Conservation (phyloP, 176 grass and related monocot genomes). For the Lolium perenne region DNA sequence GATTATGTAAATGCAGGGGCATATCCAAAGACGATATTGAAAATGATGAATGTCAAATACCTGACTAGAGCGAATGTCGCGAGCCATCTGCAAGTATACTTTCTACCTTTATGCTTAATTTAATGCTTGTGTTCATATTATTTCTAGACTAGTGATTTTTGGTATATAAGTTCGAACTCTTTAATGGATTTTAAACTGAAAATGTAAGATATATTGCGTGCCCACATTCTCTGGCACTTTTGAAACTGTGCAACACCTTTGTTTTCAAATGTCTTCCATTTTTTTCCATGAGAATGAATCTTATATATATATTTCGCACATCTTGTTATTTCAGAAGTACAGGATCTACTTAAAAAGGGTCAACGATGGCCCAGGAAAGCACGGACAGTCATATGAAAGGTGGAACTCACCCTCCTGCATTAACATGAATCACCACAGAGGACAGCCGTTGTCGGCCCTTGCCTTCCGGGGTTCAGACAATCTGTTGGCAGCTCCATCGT, state of each 20-base stretch:
- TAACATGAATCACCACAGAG: constrained; percentile 17
- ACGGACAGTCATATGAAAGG: constrained; percentile 10
- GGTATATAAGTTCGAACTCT: background rate
- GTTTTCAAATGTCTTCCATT: background rate
- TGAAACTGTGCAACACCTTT: background rate
- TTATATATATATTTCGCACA: background rate
- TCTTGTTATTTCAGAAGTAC: constrained; percentile 71
- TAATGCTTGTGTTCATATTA: background rate
- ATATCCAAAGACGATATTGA: background rate
- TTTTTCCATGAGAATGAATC: constrained; percentile 38
- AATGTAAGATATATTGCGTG: background rate
- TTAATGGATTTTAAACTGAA: background rate
- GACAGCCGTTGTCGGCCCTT: background rate
- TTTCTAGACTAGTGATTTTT: background rate
- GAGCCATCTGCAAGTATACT: constrained; percentile 5
- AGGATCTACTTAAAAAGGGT: constrained; percentile 54
- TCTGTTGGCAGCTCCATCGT: background rate
- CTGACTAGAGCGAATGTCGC: background rate
- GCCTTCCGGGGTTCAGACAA: background rate
- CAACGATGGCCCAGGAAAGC: background rate
- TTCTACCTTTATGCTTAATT: background rate
- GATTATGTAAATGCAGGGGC: constrained; percentile 42
- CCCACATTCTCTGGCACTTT: background rate
- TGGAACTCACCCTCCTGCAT: constrained; percentile 27
- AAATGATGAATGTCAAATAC: constrained; percentile 43